These are phyloP conservation scores for Friedmanniomyces endolithicus DNA, from an alignment of 495 filamentous ascomycete genomes.

Conservation along the genomic window DNA sequence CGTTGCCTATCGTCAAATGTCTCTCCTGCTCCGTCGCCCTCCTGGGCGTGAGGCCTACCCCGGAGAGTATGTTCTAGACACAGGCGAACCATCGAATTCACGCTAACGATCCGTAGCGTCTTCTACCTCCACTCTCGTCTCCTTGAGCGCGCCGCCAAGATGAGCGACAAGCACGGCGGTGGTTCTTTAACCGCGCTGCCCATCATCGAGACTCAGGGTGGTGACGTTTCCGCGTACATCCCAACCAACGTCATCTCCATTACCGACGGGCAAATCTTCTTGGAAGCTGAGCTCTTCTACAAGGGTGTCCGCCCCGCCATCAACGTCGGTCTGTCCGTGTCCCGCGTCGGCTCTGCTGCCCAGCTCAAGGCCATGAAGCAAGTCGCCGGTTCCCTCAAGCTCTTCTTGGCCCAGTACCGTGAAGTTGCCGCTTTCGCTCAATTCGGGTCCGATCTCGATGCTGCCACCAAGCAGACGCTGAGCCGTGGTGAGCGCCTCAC, in stretches of 20 bases:
- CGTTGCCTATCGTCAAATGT: conserved; percentile 99
- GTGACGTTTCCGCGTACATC: conserved; percentile 99
- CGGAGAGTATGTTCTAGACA: conserved; percentile 53
- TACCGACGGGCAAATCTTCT: conserved; percentile 99
- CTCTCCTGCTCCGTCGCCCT: conserved; percentile 94
- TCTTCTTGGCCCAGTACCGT: conserved; percentile 99
- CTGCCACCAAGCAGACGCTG: conserved; percentile 96
- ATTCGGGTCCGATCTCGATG: conserved; percentile 99
- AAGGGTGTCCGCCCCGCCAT: conserved; percentile 99
- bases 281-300: conserved; percentile 99
- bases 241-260: conserved; percentile 99
- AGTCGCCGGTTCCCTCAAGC: conserved; percentile 98
- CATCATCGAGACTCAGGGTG: conserved; percentile 99
- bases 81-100: neutral
- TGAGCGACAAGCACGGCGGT: conserved; percentile 90
- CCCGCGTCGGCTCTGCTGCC: conserved; percentile 97
- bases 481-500: conserved; percentile 98
- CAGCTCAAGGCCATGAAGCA: conserved; percentile 99
- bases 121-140: conserved; percentile 99
- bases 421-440: conserved; percentile 99
- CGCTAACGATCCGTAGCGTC: conserved; percentile 42
- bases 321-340: conserved; percentile 99
- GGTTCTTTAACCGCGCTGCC: conserved; percentile 96
- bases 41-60: conserved; percentile 99
- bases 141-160: conserved; percentile 98